phyloP scores from a whole-genome alignment of 2,329 filamentous ascomycete species.

The Calonectria henricotiae region DNA sequence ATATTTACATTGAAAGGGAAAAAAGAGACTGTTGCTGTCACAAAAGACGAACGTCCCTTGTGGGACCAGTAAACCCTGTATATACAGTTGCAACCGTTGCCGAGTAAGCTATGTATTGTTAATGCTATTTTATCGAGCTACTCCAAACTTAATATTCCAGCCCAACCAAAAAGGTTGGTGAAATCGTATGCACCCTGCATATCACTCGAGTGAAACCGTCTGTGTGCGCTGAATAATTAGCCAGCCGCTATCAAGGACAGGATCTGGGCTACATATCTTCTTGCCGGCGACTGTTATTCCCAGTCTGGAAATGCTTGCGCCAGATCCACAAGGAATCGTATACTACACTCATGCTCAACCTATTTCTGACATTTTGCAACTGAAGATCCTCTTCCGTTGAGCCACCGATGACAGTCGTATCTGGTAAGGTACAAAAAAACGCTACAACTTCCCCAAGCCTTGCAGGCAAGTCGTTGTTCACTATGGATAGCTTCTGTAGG shows the following conservation, averaged over 20 bases:
- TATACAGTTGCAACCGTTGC: too few species aligned
- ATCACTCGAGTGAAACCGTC: too few species aligned
- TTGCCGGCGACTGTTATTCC: background rate
- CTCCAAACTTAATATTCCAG: background rate
- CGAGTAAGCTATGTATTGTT: background rate
- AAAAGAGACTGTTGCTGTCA: too few species aligned
- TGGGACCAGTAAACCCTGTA: too few species aligned
- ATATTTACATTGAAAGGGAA: background rate
- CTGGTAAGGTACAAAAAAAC: slow-evolving; percentile 16
- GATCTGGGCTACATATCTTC: background rate
- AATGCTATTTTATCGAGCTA: background rate
- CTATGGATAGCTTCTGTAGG: slow-evolving; percentile 7
- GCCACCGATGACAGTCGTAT: slow-evolving; percentile 20
- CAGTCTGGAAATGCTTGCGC: slow-evolving; percentile 9
- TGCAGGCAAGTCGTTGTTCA: slow-evolving; percentile 29
- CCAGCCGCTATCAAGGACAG: too few species aligned
- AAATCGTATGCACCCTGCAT: background rate
- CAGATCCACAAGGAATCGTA: slow-evolving; percentile 33
- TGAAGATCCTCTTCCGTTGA: slow-evolving; percentile 4
- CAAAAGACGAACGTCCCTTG: too few species aligned
- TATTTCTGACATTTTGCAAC: slow-evolving; percentile 15
- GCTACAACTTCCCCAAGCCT: slow-evolving; percentile 22
- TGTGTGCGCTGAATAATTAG: background rate
- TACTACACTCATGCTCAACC: slow-evolving; percentile 33
- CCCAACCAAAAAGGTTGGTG: background rate